phyloP scores from a whole-genome alignment of 495 filamentous ascomycete species.

The Parachaetomium inaequale region DNA sequence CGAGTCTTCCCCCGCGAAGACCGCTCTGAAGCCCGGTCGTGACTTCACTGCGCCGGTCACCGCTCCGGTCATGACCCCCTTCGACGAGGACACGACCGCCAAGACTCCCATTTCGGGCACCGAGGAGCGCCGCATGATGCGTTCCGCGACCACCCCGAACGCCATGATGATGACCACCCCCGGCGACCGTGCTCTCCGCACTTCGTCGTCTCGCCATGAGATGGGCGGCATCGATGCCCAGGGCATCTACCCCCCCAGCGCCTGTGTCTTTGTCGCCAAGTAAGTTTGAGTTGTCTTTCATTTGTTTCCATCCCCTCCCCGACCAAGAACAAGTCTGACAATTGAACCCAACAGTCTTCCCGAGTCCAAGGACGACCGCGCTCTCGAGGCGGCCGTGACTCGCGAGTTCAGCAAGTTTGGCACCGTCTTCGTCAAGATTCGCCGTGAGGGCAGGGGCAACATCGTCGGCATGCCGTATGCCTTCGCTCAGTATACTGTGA shows the following conservation, averaged over 20 bases:
- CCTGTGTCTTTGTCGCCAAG: constrained; percentile 66
- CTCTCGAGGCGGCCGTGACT: constrained; percentile 52
- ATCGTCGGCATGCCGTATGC: constrained; percentile 57
- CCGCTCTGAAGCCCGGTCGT: neutral
- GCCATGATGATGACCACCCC: neutral
- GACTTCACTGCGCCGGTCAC: neutral
- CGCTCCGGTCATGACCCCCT: neutral
- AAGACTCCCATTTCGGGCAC: neutral
- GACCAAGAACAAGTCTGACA: constrained; percentile 6
- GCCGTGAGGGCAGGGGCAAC: constrained; percentile 60
- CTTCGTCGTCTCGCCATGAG: constrained; percentile 9
- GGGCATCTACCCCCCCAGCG: constrained; percentile 48
- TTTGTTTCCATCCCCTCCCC: neutral
- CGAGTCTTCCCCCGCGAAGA: neutral
- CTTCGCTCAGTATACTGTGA: constrained; percentile 59
- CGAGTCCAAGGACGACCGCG: constrained; percentile 44
- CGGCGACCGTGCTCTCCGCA: neutral
- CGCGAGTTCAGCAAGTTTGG: constrained; percentile 51
- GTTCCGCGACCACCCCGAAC: constrained; percentile 8
- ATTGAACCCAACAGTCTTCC: constrained; percentile 32
- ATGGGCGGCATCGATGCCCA: constrained; percentile 49
- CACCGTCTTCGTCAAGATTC: constrained; percentile 59
- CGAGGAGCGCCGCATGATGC: constrained; percentile 1
- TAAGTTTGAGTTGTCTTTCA: constrained; percentile 35
- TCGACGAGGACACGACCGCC: neutral